Conservation (phyloP, 257 asterid species). For the Fraxinus pennsylvanica region DNA sequence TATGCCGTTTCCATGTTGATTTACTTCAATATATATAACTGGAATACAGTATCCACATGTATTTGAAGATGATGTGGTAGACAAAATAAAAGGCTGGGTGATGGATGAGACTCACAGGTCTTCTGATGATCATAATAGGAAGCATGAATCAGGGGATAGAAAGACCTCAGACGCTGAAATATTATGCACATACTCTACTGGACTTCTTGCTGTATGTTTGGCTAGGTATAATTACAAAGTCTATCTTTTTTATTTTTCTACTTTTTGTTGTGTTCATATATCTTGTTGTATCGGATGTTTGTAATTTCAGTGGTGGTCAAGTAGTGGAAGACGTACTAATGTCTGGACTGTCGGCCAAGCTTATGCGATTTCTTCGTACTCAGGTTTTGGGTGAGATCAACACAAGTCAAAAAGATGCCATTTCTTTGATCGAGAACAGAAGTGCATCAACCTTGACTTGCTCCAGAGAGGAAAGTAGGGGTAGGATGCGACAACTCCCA, state of each 20-base stretch:
- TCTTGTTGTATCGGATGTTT: constrained; percentile 23
- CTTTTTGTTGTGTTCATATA: background rate
- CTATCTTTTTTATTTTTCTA: background rate
- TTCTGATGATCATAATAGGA: constrained; percentile 64
- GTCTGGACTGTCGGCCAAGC: constrained; percentile 87
- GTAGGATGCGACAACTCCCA: background rate
- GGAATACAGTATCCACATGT: constrained; percentile 81
- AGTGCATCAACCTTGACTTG: constrained; percentile 36
- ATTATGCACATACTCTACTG: constrained; percentile 78
- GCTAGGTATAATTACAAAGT: constrained; percentile 47
- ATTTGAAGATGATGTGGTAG: constrained; percentile 85
- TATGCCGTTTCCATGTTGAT: background rate
- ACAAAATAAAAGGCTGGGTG: constrained; percentile 80
- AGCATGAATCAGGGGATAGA: constrained; percentile 62
- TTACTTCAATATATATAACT: constrained; percentile 31
- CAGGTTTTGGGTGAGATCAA: constrained; percentile 73
- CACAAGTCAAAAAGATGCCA: constrained; percentile 64
- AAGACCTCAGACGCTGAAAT: constrained; percentile 72
- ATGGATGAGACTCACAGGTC: constrained; percentile 68
- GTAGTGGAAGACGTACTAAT: constrained; percentile 91
- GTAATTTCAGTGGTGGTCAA: constrained; percentile 69
- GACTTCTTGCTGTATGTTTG: constrained; percentile 90
- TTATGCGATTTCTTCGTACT: constrained; percentile 79
- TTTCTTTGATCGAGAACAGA: constrained; percentile 51
- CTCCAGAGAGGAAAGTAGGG: constrained; percentile 27